Base-by-base conservation (phyloP, 129 eudicot species). In the Arctium lappa region DNA sequence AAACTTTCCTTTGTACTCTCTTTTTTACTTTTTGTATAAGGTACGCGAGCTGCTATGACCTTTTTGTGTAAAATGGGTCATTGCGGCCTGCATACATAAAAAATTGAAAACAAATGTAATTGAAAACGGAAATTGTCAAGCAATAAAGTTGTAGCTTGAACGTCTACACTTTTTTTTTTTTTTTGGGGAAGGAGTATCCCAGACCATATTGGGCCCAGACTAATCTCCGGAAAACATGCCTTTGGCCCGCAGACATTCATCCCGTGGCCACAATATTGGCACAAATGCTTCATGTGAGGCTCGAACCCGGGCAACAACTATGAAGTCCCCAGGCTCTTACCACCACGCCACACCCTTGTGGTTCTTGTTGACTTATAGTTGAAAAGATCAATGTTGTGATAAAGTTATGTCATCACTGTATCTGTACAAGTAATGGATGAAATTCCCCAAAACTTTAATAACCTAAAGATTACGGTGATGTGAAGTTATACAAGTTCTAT, bases 341-440 rank as follows among this genome's bases (percentile, higher is more conserved):
- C 34, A 56, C 33, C 6, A 22, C 27, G 27, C 27, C 27, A 22
- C 27, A 22, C 27, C 3, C 18, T 32, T 0, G 33, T 12, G 5
- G 66, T 34, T 60, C 33, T 77, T 36, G 69, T 33, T 76, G 80
- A 31, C 32, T 0, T 31, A 3, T 63, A 53, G 72, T 27, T 60
- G 12, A 77, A n/a, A 76, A 31, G 40, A 63, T 63, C 81, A 73
- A 36, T 63, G 72, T 63, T 78, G 62, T 63, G 81, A 36, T 63
- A 18, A 37, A 37, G 22, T 12, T 36, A 2, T 37, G 53, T 37
- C 38, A 34, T 63, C 22, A 34, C n/a, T 76, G 78, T 29, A 40
- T 44, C 65, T 46, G 7, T 44, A 12, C 9, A 6, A 44, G 65
- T 44, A 6, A 50, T 12, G 3, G 60, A 75, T 48, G 30, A 6